These are phyloP conservation scores for Eimeria sp. DNA, from an alignment of 169 alveolate species.

Conservation along the genomic window DNA sequence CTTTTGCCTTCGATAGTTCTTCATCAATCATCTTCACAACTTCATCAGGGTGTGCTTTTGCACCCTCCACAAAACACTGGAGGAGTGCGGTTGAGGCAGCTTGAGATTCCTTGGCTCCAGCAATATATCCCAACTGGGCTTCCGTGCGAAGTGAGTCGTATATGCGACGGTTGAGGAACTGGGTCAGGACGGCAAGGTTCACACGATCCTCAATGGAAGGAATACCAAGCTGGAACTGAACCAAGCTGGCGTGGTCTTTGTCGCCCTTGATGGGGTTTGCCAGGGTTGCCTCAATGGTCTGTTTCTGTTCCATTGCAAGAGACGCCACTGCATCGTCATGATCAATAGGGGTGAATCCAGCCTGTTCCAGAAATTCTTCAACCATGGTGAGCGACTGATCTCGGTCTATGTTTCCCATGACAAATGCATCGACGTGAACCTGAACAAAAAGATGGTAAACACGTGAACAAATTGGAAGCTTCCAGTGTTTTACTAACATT, in stretches of 20 bases:
- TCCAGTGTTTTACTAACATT: constrained; percentile 29
- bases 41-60: constrained; percentile 81
- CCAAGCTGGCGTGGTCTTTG: constrained; percentile 80
- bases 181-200: constrained; percentile 77
- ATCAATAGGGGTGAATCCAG: constrained; percentile 72
- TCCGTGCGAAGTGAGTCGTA: constrained; percentile 84
- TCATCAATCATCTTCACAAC: constrained; percentile 76
- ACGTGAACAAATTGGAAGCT: not conserved
- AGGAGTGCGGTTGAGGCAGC: constrained; percentile 75
- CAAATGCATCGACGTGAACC: constrained; percentile 83
- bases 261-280: constrained; percentile 83
- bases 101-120: constrained; percentile 79
- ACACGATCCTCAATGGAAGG: constrained; percentile 85
- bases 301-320: constrained; percentile 81
- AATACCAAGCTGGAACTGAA: constrained; percentile 83
- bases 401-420: constrained; percentile 81
- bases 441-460: not conserved
- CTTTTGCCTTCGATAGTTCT: constrained; percentile 43
- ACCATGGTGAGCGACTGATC: constrained; percentile 51
- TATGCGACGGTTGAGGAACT: constrained; percentile 77
- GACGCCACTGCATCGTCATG: constrained; percentile 72
- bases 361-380: constrained; percentile 59
- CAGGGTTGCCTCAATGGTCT: constrained; percentile 75
- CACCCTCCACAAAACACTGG: constrained; percentile 81
- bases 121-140: constrained; percentile 84